Base-by-base conservation (phyloP, 2,329 filamentous ascomycete species). In the Fusarium buharicum region DNA sequence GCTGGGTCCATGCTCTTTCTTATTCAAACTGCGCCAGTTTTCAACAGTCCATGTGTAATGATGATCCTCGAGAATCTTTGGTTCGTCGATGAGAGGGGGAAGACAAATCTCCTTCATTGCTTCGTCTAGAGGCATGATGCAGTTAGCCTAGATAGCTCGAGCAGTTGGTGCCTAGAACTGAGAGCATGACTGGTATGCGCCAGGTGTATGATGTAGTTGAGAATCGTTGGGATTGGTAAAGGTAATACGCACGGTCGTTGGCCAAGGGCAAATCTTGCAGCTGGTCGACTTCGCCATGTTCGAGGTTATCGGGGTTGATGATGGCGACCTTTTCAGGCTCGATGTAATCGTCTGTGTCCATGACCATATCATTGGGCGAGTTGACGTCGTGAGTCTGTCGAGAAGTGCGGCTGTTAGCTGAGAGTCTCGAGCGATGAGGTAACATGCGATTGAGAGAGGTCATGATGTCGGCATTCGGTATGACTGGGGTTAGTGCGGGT, bases 21-120 rank as follows among this genome's bases (percentile, higher is more conserved):
- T 90, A 14, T 84, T 81, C 67, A 96, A 78, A 33, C 79, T 83
- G 64, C 90, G 85, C 93, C 94, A 99, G 61, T 90, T 84, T 69
- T 91, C 84, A 60, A 99, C 92, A 27, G 91, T 87, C 95, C 95
- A 99, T 70, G 92, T 97, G 76, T 91, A 76, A 68, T 89, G 79
- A 36, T 83, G 83, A 74, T 97, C 92, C 50, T 89, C 89, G 63
- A 94, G 84, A 30, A 90, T 89, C 72, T 92, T 90, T 63, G 93
- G 87, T 67, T 97, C 92, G 66, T 92, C 88, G 59, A 80, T 69
- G 43, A 93, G 80, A 50, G 89, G 87, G 11, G 88, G 87, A 56
- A 98, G 84, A 66, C 93, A 87, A 65, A 89, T 80, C 70, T 91
- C 88, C 80, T 90, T 90, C 86, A 98, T 97, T 45, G 91, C 90